phyloP scores from a whole-genome alignment of 768 basidiomycete species.

The Leccinellum rugosiceps region DNA sequence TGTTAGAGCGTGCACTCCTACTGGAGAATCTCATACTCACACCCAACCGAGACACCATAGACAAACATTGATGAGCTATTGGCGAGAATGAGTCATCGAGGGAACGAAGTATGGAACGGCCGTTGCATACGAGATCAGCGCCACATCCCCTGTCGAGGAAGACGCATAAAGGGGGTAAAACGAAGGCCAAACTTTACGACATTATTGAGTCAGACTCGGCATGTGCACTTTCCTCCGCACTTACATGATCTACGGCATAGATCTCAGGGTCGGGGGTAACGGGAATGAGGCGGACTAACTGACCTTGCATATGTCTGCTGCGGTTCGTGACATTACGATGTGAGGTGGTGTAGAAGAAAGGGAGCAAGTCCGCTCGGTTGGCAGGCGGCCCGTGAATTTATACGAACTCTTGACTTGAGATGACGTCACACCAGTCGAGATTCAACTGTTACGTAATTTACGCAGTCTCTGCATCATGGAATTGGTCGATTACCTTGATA shows the following conservation, averaged over 20 bases:
- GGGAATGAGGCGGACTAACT: slow-evolving; percentile 18
- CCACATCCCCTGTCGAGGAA: slow-evolving; percentile 85
- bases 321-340: slow-evolving; percentile 61
- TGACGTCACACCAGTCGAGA: slow-evolving; percentile 30
- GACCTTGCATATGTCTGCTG: slow-evolving; percentile 79
- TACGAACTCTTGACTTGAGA: not conserved
- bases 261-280: not conserved
- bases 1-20: slow-evolving; percentile 5
- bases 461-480: slow-evolving; percentile 3
- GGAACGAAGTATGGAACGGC: not conserved
- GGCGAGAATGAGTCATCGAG: not conserved
- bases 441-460: not conserved
- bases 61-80: slow-evolving; percentile 66
- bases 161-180: slow-evolving; percentile 82
- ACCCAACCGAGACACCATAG: slow-evolving; percentile 78
- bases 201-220: slow-evolving; percentile 8
- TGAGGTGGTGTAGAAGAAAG: slow-evolving; percentile 4
- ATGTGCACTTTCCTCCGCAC: not conserved
- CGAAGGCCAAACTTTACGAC: slow-evolving; percentile 53
- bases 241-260: slow-evolving; percentile 43
- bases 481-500: slow-evolving; percentile 14
- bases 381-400: slow-evolving; percentile 2
- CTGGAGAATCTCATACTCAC: slow-evolving; percentile 39
- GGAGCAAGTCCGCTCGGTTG: not conserved
- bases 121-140: slow-evolving; percentile 61